Evolutionary conservation across 2,329 filamentous ascomycete genomes (phyloP), one percentile per base, ranked within the genome.

Genomic region (Claviceps pazoutovae): DNA sequence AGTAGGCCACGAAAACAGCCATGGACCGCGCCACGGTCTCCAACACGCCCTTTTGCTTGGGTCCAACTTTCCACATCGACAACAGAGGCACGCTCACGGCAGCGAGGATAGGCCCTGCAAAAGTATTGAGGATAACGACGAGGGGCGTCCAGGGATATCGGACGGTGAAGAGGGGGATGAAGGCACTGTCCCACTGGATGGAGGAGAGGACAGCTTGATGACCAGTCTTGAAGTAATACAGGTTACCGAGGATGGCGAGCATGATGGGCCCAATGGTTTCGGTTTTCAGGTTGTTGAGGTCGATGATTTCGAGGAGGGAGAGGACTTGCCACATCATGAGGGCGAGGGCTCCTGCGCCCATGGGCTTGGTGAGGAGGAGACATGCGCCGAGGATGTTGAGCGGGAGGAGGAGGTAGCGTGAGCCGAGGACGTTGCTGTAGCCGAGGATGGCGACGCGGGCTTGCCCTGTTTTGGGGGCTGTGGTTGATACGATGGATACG

Each of bases 191-290:
- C 93, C 93, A 98, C 64, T 98, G 93, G 62, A 98, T 91, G 57
- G 82, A 87, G 58, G 83, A 79, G 23, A 95, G 77, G 0, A 83
- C 85, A 13, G 91, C 91, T 68, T 97, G 91, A 67, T 98, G 93
- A 55, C 93, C 93, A 0, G 93, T 98, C 64, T 95, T 96, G 80
- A 98, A 98, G 73, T 83, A 98, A 72, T 96, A 84, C 68, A 91
- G 95, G 61, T 86, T 88, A 54, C 90, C 93, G 1, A 98, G 79
- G n/a, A 97, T 71, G 11, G 83, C 91, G 26, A 97, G 78, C 56
- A 94, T 76, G 41, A 93, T 73, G 19, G 93, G 90, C 0, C 89
- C 91, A 59, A 97, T 85, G 6, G 88, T 75, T 45, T 82, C 82
- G 48, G 78, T 73, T 16, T 83, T 80, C 41, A 84, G 65, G 54